Base-by-base conservation (phyloP, 768 basidiomycete genomes). In the Suillus cothurnatus region DNA sequence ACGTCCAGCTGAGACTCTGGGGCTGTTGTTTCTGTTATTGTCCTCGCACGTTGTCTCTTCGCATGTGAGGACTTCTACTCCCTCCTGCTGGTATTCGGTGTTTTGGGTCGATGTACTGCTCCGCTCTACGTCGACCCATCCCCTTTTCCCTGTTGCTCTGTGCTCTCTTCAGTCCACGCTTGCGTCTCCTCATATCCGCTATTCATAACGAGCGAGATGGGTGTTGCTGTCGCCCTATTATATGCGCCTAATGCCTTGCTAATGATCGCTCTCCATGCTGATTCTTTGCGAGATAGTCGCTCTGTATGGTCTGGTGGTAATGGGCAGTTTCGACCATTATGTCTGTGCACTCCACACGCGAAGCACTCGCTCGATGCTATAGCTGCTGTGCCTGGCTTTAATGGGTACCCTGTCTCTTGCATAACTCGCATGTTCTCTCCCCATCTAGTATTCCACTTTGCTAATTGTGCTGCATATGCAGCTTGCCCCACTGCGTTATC, bases 101-200 rank as follows among this genome's bases (percentile, higher is more conserved):
- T 11, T 3, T 5, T 14, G n/a, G n/a, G n/a, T n/a, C n/a, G n/a
- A n/a, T n/a, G n/a, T n/a, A n/a, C n/a, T n/a, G n/a, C n/a, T n/a
- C n/a, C n/a, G n/a, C n/a, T 23, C 4, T 49, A 49, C 12, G 12
- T 2, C 8, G 47, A 49, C 47, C 47, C 23, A 4, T 49, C 47
- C 23, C 0, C 47, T 49, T 49, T 49, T 49, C 47, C 47, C 47
- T 49, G n/a, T 6, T 49, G 47, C 4, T 49, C 47, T 0, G 12
- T 0, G 0, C 23, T 12, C 0, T 49, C 47, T 49, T 49, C 47
- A 4, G 23, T 23, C 47, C 47, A 49, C 1, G n/a, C 47, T 14
- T 5, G 1, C 3, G 1, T 21, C 4, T 9, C 4, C 4, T 49
- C 23, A 2, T 49, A 49, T 4, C 6, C 4, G 4, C 1, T 4